phyloP scores from a whole-genome alignment of 352 stramenopile genomes.

The Pythium aristosporum region DNA sequence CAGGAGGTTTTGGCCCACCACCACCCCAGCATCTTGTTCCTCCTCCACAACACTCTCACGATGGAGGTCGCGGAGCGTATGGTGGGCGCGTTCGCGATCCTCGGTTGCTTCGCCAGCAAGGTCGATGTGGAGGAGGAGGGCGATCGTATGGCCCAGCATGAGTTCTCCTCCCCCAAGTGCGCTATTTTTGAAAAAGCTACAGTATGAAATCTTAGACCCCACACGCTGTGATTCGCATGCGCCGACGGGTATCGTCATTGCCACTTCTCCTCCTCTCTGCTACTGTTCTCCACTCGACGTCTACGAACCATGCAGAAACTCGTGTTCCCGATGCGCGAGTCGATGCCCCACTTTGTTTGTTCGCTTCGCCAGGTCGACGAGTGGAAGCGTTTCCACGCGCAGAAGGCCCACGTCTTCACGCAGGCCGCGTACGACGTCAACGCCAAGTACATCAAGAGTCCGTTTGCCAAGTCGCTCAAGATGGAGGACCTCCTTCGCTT shows the following conservation, averaged over 20 bases:
- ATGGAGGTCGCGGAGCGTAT: not conserved
- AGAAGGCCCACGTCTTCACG: conserved; percentile 49
- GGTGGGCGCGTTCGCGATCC: conserved; percentile 19
- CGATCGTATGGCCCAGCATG: not conserved
- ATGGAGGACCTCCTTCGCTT: conserved; percentile 69
- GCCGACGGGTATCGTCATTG: no score
- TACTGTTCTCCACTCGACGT: not conserved
- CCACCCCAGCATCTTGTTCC: not conserved
- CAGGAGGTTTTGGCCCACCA: not conserved
- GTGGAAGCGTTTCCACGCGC: conserved; percentile 67
- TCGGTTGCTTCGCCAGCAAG: conserved; percentile 25
- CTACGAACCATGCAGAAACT: conserved; percentile 38
- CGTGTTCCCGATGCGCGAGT: conserved; percentile 63
- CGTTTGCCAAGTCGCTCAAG: conserved; percentile 57
- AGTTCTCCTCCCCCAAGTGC: not conserved
- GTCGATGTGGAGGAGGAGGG: conserved; percentile 12
- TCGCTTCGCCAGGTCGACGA: conserved; percentile 64
- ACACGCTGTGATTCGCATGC: not conserved
- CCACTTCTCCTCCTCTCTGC: not conserved
- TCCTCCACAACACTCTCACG: conserved; percentile 10
- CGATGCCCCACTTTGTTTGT: conserved; percentile 82
- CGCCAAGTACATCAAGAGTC: conserved; percentile 75
- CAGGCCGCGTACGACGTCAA: conserved; percentile 66
- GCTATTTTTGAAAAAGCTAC: conserved; percentile 22
- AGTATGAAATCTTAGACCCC: conserved; percentile 8